Base-by-base conservation (phyloP, 23 red algal species). In the Gracilaria domingensis region DNA sequence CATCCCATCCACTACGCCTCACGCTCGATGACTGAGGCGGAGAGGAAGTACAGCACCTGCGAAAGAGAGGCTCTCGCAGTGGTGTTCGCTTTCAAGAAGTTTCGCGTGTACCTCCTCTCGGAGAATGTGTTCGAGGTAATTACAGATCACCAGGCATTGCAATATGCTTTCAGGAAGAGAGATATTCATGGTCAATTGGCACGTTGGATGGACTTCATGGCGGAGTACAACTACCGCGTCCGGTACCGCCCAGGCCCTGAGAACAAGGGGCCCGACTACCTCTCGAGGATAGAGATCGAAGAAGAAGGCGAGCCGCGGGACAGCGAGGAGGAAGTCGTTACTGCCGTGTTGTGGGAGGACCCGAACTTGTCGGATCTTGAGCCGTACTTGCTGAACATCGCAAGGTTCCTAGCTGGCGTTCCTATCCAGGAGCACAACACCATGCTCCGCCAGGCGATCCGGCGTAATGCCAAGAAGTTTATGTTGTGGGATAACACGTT, bases 401-500 rank as follows among this genome's bases (percentile, higher is more conserved):
- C n/a, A n/a, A n/a, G n/a, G n/a, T n/a, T n/a, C n/a, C n/a, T n/a
- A n/a, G n/a, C n/a, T n/a, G 55, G 55, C 14, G 23, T 24, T 4
- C 17, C 14, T 4, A 24, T 59, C 3, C 55, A 59, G 23, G 17
- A 59, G 23, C 3, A 59, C 17, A 18, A 59, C 55, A 8, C 55
- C 55, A 8, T 8, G 11, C 9, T 59, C 55, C 55, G 55, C 55
- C 17, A 18, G 6, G 55, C 55, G 8, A 58, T 82, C 12, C 36
- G 50, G 13, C 44, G 79, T 18, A 82, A 49, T 2, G 79, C 79
- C 20, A 82, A 82, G 30, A 82, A 4, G 40, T 82, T 82, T 1
- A 82, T 82, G 79, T 51, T 82, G 18, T 82, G 79, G 51, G 61
- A 82, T 25, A 38, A 82, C n/a, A n/a, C n/a, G n/a, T n/a, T n/a